These are phyloP conservation scores for Avena sativa DNA, from an alignment of 176 grass and related monocot genomes.

Conservation along the genomic window DNA sequence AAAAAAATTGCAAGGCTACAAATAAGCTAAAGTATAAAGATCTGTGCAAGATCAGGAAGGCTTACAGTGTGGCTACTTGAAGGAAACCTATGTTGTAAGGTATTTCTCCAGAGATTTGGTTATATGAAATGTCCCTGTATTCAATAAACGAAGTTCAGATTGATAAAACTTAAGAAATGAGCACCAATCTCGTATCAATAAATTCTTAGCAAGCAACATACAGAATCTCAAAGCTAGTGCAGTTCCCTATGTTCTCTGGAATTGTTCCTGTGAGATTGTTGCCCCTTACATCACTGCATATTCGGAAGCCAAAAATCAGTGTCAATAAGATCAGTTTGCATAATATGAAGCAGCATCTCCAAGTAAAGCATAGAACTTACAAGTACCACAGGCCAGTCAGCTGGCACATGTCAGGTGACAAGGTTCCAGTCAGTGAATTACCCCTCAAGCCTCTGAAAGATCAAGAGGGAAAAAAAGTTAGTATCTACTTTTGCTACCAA, in stretches of 20 bases:
- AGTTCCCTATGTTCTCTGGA: constrained; percentile 94
- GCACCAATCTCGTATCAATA: neutral
- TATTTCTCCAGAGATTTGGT: constrained; percentile 96
- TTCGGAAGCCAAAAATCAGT: constrained; percentile 6
- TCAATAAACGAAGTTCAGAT: constrained; percentile 25
- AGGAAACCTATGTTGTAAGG: constrained; percentile 99
- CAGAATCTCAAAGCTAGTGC: constrained; percentile 97
- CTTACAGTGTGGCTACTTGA: constrained; percentile 98
- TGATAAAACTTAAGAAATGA: neutral
- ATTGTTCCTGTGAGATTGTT: constrained; percentile 98
- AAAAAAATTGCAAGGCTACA: neutral
- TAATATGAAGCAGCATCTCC: neutral
- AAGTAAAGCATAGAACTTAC: constrained; percentile 58
- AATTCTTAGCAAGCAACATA: constrained; percentile 46
- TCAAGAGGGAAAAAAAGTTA: constrained; percentile 21
- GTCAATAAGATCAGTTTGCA: constrained; percentile 13
- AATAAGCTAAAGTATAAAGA: neutral
- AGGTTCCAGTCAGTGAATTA: constrained; percentile 79
- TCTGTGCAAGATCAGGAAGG: neutral
- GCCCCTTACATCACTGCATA: constrained; percentile 90
- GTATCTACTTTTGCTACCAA: neutral
- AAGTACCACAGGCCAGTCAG: constrained; percentile 99
- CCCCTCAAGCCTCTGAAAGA: constrained; percentile 82
- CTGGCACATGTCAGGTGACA: constrained; percentile 98
- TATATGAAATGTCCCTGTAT: constrained; percentile 95